These are phyloP conservation scores for Fusarium transvaalense DNA, from an alignment of 2,329 filamentous ascomycete genomes.

Conservation along the genomic window DNA sequence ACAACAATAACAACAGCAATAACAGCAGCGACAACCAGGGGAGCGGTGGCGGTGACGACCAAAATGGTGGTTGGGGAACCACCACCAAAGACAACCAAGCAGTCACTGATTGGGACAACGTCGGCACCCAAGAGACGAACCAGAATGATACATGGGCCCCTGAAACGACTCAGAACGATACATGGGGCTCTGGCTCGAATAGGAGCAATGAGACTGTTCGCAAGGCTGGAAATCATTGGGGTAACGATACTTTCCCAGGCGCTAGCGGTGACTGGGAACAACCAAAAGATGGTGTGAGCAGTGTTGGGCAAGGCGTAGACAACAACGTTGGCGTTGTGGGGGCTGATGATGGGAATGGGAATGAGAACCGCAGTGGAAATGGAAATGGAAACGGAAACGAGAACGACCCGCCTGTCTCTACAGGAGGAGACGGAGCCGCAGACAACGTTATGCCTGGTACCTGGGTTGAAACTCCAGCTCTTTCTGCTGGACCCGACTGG, in stretches of 20 bases:
- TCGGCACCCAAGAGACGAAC: constrained; percentile 2
- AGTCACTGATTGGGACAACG: constrained; percentile 16
- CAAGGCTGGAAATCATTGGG: constrained; percentile 41
- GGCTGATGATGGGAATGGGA: not conserved
- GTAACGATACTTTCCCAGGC: constrained; percentile 33
- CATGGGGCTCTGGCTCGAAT: constrained; percentile 31
- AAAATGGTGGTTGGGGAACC: constrained; percentile 12
- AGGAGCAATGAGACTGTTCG: constrained; percentile 34
- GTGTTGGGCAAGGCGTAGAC: constrained; percentile 27
- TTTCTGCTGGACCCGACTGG: constrained; percentile 41
- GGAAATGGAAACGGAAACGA: not conserved
- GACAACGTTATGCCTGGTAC: constrained; percentile 53
- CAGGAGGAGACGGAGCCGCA: constrained; percentile 8
- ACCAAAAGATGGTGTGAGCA: constrained; percentile 17
- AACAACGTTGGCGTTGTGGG: constrained; percentile 37
- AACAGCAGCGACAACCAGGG: not conserved
- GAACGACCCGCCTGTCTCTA: constrained; percentile 5
- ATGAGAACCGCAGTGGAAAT: not conserved
- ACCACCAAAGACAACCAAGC: constrained; percentile 14
- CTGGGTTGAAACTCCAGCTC: constrained; percentile 41
- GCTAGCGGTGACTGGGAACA: constrained; percentile 7
- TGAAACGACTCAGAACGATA: not conserved
- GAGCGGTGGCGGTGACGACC: not conserved
- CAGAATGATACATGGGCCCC: constrained; percentile 12
- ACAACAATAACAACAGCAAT: constrained; percentile 6